Conservation (phyloP, 345 rosid genomes). For the Eutrema heterophyllum region DNA sequence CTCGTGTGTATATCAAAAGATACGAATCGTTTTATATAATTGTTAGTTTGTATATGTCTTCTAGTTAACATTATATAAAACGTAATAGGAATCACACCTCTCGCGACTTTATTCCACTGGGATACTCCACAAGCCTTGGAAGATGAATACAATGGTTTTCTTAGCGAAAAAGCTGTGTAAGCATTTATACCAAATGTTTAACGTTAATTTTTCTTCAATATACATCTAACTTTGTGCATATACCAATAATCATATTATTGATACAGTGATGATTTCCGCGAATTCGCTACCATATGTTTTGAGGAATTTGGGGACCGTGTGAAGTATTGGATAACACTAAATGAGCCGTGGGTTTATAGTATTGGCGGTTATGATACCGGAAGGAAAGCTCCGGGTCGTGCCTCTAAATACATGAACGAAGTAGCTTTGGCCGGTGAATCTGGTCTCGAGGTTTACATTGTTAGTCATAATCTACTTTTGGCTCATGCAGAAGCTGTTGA, state of each 20-base stretch:
- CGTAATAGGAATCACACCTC: conserved; percentile 37
- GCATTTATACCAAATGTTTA: neutral
- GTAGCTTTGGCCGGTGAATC: conserved; percentile 33
- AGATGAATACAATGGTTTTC: conserved; percentile 42
- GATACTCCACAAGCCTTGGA: conserved; percentile 45
- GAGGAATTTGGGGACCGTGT: conserved; percentile 45
- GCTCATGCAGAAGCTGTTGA: conserved; percentile 29
- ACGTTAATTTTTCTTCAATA: neutral
- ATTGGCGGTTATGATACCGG: conserved; percentile 29
- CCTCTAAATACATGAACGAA: conserved; percentile 19
- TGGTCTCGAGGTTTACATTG: conserved; percentile 22
- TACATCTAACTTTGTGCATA: neutral
- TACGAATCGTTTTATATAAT: neutral
- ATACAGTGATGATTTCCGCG: conserved; percentile 38
- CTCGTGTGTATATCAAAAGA: neutral
- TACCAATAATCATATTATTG: neutral
- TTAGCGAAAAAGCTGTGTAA: conserved; percentile 36
- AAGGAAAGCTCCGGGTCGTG: conserved; percentile 32
- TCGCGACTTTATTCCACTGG: conserved; percentile 47
- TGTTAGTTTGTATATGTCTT: neutral
- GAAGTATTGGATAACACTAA: conserved; percentile 43
- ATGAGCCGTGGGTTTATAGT: conserved; percentile 39
- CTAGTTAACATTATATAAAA: neutral
- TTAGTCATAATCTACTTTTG: conserved; percentile 28
- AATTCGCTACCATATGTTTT: conserved; percentile 36